phyloP scores from a whole-genome alignment of 768 basidiomycete species.

The Tulasnella sp. region DNA sequence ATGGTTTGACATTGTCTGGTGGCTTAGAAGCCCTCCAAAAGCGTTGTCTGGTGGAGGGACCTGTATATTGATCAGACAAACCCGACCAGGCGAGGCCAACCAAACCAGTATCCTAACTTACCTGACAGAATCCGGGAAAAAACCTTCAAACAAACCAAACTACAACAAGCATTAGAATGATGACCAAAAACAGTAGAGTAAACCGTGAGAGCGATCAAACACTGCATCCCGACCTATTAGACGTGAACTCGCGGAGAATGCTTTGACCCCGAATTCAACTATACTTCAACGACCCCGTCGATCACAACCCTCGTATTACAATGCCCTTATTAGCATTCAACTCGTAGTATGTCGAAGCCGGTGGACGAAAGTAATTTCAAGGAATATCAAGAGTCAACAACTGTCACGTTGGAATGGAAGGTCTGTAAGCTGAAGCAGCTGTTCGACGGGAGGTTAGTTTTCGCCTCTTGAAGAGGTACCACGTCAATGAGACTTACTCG shows the following conservation, averaged over 20 bases:
- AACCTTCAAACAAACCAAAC: no score
- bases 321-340: neutral
- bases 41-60: no score
- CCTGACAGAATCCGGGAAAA: no score
- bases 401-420: constrained; percentile 52
- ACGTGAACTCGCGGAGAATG: neutral
- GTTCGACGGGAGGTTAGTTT: constrained; percentile 54
- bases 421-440: constrained; percentile 54
- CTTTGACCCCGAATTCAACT: neutral
- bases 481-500: neutral
- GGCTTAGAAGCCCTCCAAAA: no score
- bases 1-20: no score
- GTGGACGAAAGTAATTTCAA: neutral
- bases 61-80: no score
- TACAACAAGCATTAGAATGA: no score
- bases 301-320: neutral
- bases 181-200: no score
- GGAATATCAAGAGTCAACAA: constrained; percentile 41
- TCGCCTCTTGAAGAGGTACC: neutral
- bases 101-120: no score
- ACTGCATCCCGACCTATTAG: no score
- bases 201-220: no score
- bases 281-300: neutral
- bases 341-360: neutral
- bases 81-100: no score